Base-by-base conservation (phyloP, 2,329 filamentous ascomycete species). In the Diaporthe citrichinensis region DNA sequence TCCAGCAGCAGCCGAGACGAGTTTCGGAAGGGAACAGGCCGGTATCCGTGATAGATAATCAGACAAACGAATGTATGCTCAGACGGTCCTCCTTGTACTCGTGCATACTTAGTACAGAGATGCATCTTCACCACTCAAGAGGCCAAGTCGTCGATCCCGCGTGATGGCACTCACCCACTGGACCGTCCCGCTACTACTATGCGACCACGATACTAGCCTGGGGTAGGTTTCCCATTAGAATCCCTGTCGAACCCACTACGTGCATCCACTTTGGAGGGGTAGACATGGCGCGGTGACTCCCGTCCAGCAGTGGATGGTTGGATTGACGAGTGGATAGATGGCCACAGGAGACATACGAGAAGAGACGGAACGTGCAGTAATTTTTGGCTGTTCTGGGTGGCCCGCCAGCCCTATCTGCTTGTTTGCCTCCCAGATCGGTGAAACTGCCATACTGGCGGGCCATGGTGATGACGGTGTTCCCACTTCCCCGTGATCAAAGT, bases 231-330 rank as follows among this genome's bases (percentile, higher is more conserved):
- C 1, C 46, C 58, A 73, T 73, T 65, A 65, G 36, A 31, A 73
- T 65, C 71, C 71, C 20, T 73, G 71, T 55, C 58, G 25, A 59
- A 49, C 20, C 53, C 71, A 53, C 57, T 34, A 20, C 58, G 34
- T n/a, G 36, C 8, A 39, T 65, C 58, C 71, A 73, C 58, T 41
- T 44, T 44, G 71, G 71, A 62, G 71, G 71, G 71, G 71, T 34
- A 62, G 58, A n/a, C n/a, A 72, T 44, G 44, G 58, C 31, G 14
- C 46, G 46, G 44, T 65, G 44, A 31, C 31, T 61, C 41, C 55
- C 44, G 69, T 51, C 69, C 55, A 51, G 28, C 51, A n/a, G 6
- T 23, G 28, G 20, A n/a, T 41, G 53, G 51, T 15, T n/a, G 65
- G 28, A 31, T 55, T 14, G 53, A 55, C 4, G 44, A 49, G 44